A percentile compares a stretch with the other conserved stretches of the same genome.
Evolutionary conservation across 768 basidiomycete genomes (phyloP).

Genomic region (Naganishia randhawae): DNA sequence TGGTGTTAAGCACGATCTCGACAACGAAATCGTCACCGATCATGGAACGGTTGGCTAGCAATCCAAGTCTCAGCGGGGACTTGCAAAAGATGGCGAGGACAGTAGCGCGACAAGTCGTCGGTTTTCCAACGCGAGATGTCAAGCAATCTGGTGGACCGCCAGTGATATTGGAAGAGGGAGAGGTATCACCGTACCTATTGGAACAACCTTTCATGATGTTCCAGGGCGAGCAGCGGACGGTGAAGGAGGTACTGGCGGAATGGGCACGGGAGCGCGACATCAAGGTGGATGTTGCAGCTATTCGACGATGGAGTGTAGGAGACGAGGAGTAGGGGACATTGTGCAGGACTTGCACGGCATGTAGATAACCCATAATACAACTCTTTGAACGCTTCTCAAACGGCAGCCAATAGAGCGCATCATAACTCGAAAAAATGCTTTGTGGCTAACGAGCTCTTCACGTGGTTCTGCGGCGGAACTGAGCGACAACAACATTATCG

Average conservation of each 20-base stretch:
- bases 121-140: slow-evolving; percentile 67
- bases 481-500: background rate
- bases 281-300: slow-evolving; percentile 40
- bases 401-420: background rate
- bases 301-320: slow-evolving; percentile 45
- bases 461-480: background rate
- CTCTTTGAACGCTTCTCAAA: slow-evolving; percentile 11
- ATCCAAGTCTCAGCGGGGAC: slow-evolving; percentile 55
- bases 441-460: no score
- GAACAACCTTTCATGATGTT: slow-evolving; percentile 48
- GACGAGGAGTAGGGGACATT: slow-evolving; percentile 31
- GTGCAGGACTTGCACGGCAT: background rate
- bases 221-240: slow-evolving; percentile 37
- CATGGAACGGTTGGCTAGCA: slow-evolving; percentile 40
- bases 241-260: slow-evolving; percentile 39
- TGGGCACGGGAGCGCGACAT: slow-evolving; percentile 45
- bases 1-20: slow-evolving; percentile 54
- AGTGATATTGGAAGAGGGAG: slow-evolving; percentile 33
- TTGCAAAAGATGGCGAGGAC: slow-evolving; percentile 66
- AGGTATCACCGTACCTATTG: slow-evolving; percentile 34
- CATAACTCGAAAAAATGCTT: background rate
- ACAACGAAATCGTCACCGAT: slow-evolving; percentile 39
- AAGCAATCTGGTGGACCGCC: background rate
- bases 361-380: slow-evolving; percentile 5
- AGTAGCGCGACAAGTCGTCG: slow-evolving; percentile 78